phyloP scores from a whole-genome alignment of 2,329 filamentous ascomycete genomes.

The Aspergillus eucalypticola region DNA sequence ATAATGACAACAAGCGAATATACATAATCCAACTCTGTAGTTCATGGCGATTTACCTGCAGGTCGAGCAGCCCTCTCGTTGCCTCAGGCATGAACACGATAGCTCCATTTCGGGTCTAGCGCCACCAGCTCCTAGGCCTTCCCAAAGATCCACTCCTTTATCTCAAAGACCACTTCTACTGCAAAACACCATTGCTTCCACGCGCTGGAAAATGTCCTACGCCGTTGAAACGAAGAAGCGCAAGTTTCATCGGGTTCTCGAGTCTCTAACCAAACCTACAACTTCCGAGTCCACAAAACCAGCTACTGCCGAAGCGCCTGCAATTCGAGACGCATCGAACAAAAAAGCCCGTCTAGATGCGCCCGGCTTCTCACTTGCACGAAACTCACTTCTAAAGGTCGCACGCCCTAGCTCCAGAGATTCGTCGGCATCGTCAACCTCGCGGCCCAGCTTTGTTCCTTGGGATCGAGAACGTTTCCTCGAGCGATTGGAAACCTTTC shows the following conservation, averaged over 20 bases:
- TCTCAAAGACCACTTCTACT: not conserved
- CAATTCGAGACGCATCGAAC: conserved; percentile 32
- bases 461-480: conserved; percentile 83
- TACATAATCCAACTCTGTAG: no score
- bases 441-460: conserved; percentile 74
- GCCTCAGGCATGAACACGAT: not conserved
- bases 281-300: conserved; percentile 20
- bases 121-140: not conserved
- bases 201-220: conserved; percentile 41
- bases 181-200: not conserved
- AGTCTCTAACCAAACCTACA: conserved; percentile 44
- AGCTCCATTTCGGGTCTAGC: not conserved
- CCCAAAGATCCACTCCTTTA: not conserved
- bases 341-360: conserved; percentile 38
- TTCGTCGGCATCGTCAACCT: conserved; percentile 34
- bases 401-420: conserved; percentile 31
- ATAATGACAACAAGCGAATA: no score
- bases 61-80: not conserved
- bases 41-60: no score
- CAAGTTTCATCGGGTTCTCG: conserved; percentile 50
- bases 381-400: conserved; percentile 28
- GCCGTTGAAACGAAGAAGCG: conserved; percentile 49
- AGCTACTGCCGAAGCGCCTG: conserved; percentile 19
- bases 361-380: conserved; percentile 23
- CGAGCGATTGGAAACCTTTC: conserved; percentile 78